Conservation (phyloP, 257 asterid genomes). For the Rhazya stricta region DNA sequence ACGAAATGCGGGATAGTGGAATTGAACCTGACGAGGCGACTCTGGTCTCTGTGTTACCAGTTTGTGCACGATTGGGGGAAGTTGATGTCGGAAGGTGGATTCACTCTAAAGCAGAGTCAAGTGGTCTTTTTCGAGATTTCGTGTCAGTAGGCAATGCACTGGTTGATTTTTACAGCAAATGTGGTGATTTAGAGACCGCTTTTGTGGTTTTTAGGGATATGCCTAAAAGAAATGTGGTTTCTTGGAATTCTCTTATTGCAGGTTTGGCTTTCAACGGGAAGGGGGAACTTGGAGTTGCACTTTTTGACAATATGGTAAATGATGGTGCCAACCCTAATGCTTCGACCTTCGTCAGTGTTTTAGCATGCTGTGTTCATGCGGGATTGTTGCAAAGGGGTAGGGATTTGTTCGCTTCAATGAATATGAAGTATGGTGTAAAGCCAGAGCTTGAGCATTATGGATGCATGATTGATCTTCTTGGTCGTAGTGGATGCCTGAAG, state of each 20-base stretch:
- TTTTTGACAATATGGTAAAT: constrained; percentile 37
- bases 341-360: constrained; percentile 32
- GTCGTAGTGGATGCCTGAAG: constrained; percentile 36
- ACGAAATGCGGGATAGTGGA: constrained; percentile 29
- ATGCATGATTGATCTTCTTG: constrained; percentile 46
- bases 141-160: constrained; percentile 36
- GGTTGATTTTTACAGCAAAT: constrained; percentile 35
- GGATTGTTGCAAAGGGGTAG: constrained; percentile 36
- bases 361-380: constrained; percentile 42
- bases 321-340: constrained; percentile 33
- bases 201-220: constrained; percentile 22
- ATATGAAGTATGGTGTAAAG: constrained; percentile 15
- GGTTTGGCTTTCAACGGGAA: constrained; percentile 40
- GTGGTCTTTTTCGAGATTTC: constrained; percentile 23
- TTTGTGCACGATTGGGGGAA: constrained; percentile 37
- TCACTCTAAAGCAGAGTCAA: constrained; percentile 33
- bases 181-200: constrained; percentile 32
- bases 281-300: constrained; percentile 30
- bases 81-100: constrained; percentile 30
- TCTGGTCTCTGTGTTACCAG: constrained; percentile 34
- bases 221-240: constrained; percentile 31
- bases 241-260: constrained; percentile 40
- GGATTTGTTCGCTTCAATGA: constrained; percentile 29
- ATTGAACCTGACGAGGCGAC: constrained; percentile 45
- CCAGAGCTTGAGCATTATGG: constrained; percentile 46